Evolutionary conservation across 2,329 filamentous ascomycete genomes (phyloP), one percentile per base, ranked within the genome.

Genomic region (Dactylellina leptospora): DNA sequence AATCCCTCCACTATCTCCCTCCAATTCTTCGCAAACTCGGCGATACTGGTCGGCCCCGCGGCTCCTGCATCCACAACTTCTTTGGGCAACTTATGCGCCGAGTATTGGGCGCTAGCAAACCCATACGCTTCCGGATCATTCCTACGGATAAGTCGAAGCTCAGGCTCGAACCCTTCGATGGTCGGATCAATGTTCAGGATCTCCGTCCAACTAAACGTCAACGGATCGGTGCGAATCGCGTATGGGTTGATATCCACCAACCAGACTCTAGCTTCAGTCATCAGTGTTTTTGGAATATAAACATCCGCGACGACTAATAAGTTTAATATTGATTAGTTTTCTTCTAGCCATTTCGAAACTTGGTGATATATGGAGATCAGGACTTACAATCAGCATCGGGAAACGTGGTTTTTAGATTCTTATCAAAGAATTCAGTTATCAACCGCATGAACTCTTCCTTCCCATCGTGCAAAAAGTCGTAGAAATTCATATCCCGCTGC

Each of bases 221-320:
- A 80, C 3, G 91, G 89, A 81, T 99, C 95, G 0, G 95, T 99
- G 71, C 91, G 84, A 42, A 87, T 86, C 0, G 93, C 93, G 91
- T 93, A 99, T 0, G 95, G 92, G 77, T 97, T 97, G 77, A 99
- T 90, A 78, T 99, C 95, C 51, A 99, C 89, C 9, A 99, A 83
- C 82, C 92, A 90, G 1, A 96, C 90, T 50, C 86, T 85, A 51
- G 87, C 61, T 96, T 85, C 0, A 89, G 80, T 77, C 85, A 82
- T 77, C 77, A 33, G 83, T 25, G 84, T 85, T 74, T 88, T 86
- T 0, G 93, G 93, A 1, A 99, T 85, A 78, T 99, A 97, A 44
- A 97, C 89, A 78, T 99, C 95, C 77, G 99, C 96, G 0, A 87
- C 86, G 76, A 96, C 64, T 64, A 38, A 23, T 9, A n/a, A 11